Base-by-base conservation (phyloP, 164 flowering plant species). In the Nymphaea colorata region DNA sequence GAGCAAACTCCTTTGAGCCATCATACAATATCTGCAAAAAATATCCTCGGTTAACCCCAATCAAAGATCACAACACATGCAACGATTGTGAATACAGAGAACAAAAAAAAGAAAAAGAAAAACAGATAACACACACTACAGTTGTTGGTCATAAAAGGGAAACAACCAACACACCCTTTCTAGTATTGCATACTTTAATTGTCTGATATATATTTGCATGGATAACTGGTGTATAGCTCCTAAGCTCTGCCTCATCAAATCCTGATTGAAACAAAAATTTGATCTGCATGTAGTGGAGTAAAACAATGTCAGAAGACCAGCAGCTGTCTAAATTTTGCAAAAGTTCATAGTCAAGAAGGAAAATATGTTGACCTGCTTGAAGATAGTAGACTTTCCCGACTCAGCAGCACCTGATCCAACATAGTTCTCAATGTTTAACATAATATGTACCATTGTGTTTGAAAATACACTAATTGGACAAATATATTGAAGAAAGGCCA, bases 131-230 rank as follows among this genome's bases (percentile, higher is more conserved):
- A 51, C 12, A 51, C 57, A 51, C 57, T 15, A 51, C 36, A 51
- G 14, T 51, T 51, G 14, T 51, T 15, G 14, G 8, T 51, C 8
- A 59, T 70, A 74, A 78, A 86, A 81, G 79, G 81, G 85, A 83
- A 86, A 87, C 73, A 85, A 87, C 88, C 79, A 88, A 89, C 93
- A 89, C 91, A 89, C 91, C 95, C 86, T 85, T 83, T 85, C 81
- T 77, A 79, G 78, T 78, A 83, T 79, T 82, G 88, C 98, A 74
- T 95, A 95, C 99, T 95, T 95, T 92, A 84, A 95, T 90, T 78
- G 96, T 90, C 90, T 95, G 98, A 84, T 83, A 95, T 64, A 95
- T 93, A 75, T 95, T 95, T 74, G 98, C 98, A 84, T 90, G 91
- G 69, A 95, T 82, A 81, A 92, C 97, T 61, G 98, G 66, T 61